A percentile compares a stretch with the other conserved stretches of the same genome.
phyloP scores from a whole-genome alignment of 108 stramenopile species.

The Seminavis robusta region DNA sequence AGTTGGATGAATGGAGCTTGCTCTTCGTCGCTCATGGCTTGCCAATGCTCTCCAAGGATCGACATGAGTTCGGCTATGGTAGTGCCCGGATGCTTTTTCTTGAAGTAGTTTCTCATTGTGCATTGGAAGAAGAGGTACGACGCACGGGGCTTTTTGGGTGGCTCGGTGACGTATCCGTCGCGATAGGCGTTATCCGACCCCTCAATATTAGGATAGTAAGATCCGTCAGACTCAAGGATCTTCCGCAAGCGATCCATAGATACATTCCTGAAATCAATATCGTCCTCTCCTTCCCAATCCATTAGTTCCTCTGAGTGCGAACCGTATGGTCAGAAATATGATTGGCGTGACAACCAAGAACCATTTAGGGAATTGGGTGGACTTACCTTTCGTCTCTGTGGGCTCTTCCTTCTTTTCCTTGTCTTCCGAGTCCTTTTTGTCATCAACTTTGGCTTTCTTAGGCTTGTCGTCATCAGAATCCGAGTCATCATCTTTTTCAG shows the following conservation, averaged over 20 bases:
- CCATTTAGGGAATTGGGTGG: neutral
- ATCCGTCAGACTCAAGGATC: constrained; percentile 59
- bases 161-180: constrained; percentile 83
- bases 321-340: neutral
- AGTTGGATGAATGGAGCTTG: constrained; percentile 67
- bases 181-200: constrained; percentile 85
- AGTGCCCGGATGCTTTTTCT: constrained; percentile 54
- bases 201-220: constrained; percentile 68
- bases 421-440: constrained; percentile 24
- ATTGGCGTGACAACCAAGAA: neutral
- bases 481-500: constrained; percentile 34
- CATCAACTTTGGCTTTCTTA: constrained; percentile 28
- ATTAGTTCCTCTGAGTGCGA: neutral
- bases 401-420: constrained; percentile 19
- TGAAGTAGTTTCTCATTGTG: constrained; percentile 64
- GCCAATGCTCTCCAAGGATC: constrained; percentile 75
- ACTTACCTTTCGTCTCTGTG: constrained; percentile 4
- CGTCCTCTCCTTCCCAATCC: constrained; percentile 28
- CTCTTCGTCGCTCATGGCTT: constrained; percentile 58
- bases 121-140: constrained; percentile 84
- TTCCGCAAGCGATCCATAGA: constrained; percentile 46
- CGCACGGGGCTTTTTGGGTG: constrained; percentile 83
- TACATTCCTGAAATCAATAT: constrained; percentile 56
- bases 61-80: constrained; percentile 70
- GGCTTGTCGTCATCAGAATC: constrained; percentile 22